Evolutionary conservation across 768 basidiomycete genomes (phyloP), one percentile per base, ranked within the genome.

Genomic region (Tricholoma matsutake): DNA sequence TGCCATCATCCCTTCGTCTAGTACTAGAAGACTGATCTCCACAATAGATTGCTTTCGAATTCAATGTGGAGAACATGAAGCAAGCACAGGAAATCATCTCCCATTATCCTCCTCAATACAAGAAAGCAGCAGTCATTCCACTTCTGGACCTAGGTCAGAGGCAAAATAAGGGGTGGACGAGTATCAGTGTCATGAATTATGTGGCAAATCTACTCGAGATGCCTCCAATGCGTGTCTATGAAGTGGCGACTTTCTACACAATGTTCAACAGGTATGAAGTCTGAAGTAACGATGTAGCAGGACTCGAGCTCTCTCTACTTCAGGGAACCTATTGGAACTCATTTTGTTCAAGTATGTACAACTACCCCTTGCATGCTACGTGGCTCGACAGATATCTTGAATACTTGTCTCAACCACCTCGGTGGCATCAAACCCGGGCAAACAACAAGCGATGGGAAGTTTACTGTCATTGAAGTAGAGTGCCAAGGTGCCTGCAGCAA

Each of bases 201-300:
- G 90, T 99, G 58, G 97, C 97, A 1, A 90, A 92, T 65, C 79
- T 96, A 32, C 83, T 98, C 31, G 94, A 91, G 69, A 90, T 99
- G 85, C 93, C 91, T 9, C 92, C 93, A 56, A 98, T 99, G 97
- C 91, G 97, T 9, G 97, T 98, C 1, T 99, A 99, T 73, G 97
- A 99, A 76, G 97, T 99, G 55, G 96, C 96, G 16, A 96, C 94
- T 13, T 99, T 99, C 79, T 99, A 99, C 76, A 99, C 97, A 67
- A 98, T 99, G 96, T 98, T 98, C 83, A 99, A 98, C 81, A 86
- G 96, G 93, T 93, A 61, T 68, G 84, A 25, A 35, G n/a, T 47
- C n/a, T 31, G 18, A 22, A 41, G 16, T 52, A 22, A 28, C 14
- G 13, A 25, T 54, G 14, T 31, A 47, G 0, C 25, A 25, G 32